Conservation (phyloP, 495 filamentous ascomycete species). For the Penicillium antarcticum region DNA sequence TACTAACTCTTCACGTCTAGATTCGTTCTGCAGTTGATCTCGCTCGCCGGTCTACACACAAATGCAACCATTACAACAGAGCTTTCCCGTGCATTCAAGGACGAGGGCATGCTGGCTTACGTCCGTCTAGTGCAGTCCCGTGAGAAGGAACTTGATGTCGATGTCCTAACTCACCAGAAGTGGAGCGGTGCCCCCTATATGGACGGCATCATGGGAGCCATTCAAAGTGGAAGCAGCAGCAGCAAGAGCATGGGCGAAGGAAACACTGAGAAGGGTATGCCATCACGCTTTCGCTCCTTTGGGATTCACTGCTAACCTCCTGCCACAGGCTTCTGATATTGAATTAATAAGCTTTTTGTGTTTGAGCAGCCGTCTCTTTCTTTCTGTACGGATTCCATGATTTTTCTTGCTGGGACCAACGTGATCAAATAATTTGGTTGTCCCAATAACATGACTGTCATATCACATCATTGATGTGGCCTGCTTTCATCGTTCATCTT, state of each 20-base stretch:
- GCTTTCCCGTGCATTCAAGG: conserved; percentile 77
- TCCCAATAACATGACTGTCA: no score
- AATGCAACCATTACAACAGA: conserved; percentile 86
- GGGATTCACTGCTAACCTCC: neutral
- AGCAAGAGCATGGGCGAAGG: conserved; percentile 83
- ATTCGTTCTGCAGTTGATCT: conserved; percentile 91
- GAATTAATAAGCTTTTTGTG: neutral
- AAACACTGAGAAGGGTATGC: conserved; percentile 64
- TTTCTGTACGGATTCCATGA: no score
- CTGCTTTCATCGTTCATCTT: no score
- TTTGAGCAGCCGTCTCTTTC: no score
- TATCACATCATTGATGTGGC: no score
- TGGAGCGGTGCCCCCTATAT: conserved; percentile 94
- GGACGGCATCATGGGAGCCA: conserved; percentile 87
- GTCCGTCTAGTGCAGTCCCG: conserved; percentile 82
- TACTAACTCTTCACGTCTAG: conserved; percentile 23
- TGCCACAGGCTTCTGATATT: neutral
- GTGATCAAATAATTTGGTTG: no score
- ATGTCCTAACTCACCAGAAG: conserved; percentile 96
- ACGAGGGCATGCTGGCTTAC: conserved; percentile 92
- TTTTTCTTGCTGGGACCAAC: no score
- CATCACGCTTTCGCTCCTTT: neutral
- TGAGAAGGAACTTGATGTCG: conserved; percentile 90
- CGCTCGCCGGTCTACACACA: conserved; percentile 83
- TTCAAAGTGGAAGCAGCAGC: conserved; percentile 84